phyloP scores from a whole-genome alignment of 2,329 filamentous ascomycete species.

The Teratosphaeria nubilosa region DNA sequence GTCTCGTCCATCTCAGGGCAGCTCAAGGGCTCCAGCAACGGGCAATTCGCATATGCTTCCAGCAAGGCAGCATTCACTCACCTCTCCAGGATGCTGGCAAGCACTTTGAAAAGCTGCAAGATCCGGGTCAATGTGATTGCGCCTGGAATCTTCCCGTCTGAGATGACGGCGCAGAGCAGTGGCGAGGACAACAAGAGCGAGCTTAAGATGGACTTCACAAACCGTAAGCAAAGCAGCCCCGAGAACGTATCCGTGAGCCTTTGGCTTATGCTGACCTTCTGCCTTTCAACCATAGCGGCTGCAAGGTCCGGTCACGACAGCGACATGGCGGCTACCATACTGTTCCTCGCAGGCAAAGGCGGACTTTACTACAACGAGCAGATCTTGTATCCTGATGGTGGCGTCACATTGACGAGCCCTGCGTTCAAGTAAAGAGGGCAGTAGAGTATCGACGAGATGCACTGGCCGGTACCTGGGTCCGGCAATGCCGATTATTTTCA shows the following conservation, averaged over 20 bases:
- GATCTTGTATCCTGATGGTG: constrained; percentile 42
- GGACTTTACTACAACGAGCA: constrained; percentile 46
- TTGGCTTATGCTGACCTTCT: not conserved
- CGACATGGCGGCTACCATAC: constrained; percentile 42
- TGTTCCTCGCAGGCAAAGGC: constrained; percentile 42
- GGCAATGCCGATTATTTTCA: not conserved
- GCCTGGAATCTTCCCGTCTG: constrained; percentile 33
- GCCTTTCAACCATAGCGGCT: constrained; percentile 23
- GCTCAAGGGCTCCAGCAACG: constrained; percentile 41
- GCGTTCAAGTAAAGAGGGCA: not conserved
- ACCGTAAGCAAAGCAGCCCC: constrained; percentile 12
- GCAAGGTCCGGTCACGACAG: constrained; percentile 35
- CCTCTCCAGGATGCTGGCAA: constrained; percentile 37
- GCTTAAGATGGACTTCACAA: constrained; percentile 32
- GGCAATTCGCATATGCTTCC: constrained; percentile 44
- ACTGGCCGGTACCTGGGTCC: not conserved
- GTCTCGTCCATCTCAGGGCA: constrained; percentile 42
- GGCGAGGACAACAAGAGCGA: constrained; percentile 39
- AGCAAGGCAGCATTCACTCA: constrained; percentile 42
- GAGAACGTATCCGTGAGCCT: not conserved
- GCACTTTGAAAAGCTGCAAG: constrained; percentile 28
- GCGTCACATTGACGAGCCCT: constrained; percentile 2
- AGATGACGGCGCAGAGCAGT: constrained; percentile 39
- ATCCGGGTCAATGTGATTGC: constrained; percentile 25
- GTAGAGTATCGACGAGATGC: not conserved